Base-by-base conservation (phyloP, 306 rosid species). In the Acmispon strigosus region DNA sequence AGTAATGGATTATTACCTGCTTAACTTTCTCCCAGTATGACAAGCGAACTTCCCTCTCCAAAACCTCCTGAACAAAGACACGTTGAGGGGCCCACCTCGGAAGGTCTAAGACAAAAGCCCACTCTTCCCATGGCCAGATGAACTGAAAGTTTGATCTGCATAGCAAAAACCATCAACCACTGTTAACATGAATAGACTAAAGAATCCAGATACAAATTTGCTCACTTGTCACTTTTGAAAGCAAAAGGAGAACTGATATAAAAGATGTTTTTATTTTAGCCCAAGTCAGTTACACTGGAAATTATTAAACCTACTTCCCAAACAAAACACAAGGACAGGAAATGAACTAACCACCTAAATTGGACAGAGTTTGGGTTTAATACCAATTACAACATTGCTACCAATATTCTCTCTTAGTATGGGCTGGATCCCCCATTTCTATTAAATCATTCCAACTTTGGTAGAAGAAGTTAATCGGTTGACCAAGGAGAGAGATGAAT, bases 51-150 rank as follows among this genome's bases (percentile, higher is more conserved):
- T 95, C 99, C 84, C 99, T 89, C 81, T 95, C 96, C 83, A 95
- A 81, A 81, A 95, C 96, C 78, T 95, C 99, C 85, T 91, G 97
- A 69, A 91, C 99, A 84, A 95, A 91, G 44, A 91, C 97, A 63
- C 96, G 97, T 56, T 95, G 99, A 16, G 99, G 99, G 37, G 99
- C 99, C 97, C 99, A 95, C 77, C 82, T 95, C 14, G 99, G 97
- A 47, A 95, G 96, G 62, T 95, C 97, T 59, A 95, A 61, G 71
- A 91, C 99, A 75, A 78, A 75, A 53, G 96, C 91, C 99, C 99
- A 95, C 84, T 95, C 99, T 79, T 91, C 96, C 99, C 99, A 95
- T 24, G 96, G 99, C 99, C 99, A 95, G 73, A 95, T 95, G 86
- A 95, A 95, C 85, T 95, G 97, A 56, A 95, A 95, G 77, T 95